Evolutionary conservation across 2,329 filamentous ascomycete species (phyloP).

Genomic region (Fusarium sp.): DNA sequence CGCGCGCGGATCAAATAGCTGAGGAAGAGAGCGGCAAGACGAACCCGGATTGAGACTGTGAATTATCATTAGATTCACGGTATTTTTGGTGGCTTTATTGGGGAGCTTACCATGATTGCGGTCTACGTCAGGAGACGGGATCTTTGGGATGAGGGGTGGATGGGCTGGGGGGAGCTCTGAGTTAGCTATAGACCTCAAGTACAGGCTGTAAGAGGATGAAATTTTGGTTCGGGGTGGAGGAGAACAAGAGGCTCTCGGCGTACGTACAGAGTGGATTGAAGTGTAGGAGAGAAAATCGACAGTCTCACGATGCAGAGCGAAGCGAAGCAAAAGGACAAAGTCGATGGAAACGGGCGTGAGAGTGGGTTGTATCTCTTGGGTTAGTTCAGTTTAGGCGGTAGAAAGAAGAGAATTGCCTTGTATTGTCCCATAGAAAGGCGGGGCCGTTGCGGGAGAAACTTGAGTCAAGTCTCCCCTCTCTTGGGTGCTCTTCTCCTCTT

Average conservation of each 20-base stretch:
- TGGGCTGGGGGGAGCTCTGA: slow-evolving; percentile 39
- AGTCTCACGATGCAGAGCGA: slow-evolving; percentile 36
- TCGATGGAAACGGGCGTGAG: slow-evolving; percentile 33
- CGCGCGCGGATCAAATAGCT: slow-evolving; percentile 17
- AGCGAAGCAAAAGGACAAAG: slow-evolving; percentile 36
- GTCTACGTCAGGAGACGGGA: slow-evolving; percentile 46
- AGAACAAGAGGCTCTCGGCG: neutral
- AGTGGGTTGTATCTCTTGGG: slow-evolving; percentile 28
- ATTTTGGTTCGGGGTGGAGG: neutral
- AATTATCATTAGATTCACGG: slow-evolving; percentile 27
- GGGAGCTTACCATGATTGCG: slow-evolving; percentile 54
- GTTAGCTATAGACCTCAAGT: slow-evolving; percentile 37
- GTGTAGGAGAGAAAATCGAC: slow-evolving; percentile 18
- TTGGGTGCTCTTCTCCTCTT: slow-evolving; percentile 24
- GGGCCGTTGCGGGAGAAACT: slow-evolving; percentile 47
- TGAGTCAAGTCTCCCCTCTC: slow-evolving; percentile 37
- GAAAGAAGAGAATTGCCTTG: slow-evolving; percentile 19
- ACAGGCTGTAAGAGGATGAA: neutral
- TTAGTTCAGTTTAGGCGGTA: slow-evolving; percentile 36
- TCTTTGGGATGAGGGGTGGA: slow-evolving; percentile 40
- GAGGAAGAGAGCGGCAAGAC: slow-evolving; percentile 30
- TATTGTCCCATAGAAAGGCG: slow-evolving; percentile 39
- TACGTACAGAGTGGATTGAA: slow-evolving; percentile 33
- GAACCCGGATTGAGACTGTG: slow-evolving; percentile 75
- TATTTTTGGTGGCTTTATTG: slow-evolving; percentile 16